Conservation (phyloP, 2,329 filamentous ascomycete genomes). For the Sporothrix luriei region DNA sequence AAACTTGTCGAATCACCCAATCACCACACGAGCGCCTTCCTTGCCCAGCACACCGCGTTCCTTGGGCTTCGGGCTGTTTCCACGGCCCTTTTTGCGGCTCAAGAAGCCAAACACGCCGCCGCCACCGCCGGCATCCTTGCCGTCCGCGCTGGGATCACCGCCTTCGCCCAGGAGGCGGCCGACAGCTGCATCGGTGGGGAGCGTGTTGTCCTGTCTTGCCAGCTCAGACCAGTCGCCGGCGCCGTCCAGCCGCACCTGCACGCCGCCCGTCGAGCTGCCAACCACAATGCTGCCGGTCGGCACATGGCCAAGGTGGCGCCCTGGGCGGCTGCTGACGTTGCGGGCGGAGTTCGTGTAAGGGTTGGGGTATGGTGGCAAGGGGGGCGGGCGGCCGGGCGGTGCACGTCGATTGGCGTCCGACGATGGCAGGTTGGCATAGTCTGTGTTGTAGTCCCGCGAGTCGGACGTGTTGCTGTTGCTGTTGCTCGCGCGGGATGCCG, state of each 20-base stretch:
- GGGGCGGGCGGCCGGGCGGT: slow-evolving; percentile 43
- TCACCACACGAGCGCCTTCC: slow-evolving; percentile 83
- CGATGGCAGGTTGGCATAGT: slow-evolving; percentile 27
- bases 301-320: slow-evolving; percentile 42
- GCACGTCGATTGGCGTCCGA: slow-evolving; percentile 37
- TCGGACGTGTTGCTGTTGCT: slow-evolving; percentile 23
- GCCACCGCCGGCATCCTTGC: slow-evolving; percentile 58
- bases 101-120: slow-evolving; percentile 89
- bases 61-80: slow-evolving; percentile 90
- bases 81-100: slow-evolving; percentile 83
- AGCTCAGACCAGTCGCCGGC: slow-evolving; percentile 83
- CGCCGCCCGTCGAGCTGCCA: slow-evolving; percentile 76
- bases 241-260: slow-evolving; percentile 89
- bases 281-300: slow-evolving; percentile 68
- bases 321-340: slow-evolving; percentile 31
- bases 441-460: slow-evolving; percentile 6
- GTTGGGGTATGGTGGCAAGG: slow-evolving; percentile 52
- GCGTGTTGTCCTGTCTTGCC: slow-evolving; percentile 77
- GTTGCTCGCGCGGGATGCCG: slow-evolving; percentile 44
- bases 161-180: slow-evolving; percentile 52
- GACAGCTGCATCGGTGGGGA: slow-evolving; percentile 66
- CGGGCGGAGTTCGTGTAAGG: slow-evolving; percentile 46
- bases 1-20: slow-evolving; percentile 56
- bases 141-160: slow-evolving; percentile 46
- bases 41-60: slow-evolving; percentile 93